A percentile compares a stretch with the other conserved stretches of the same genome.
Conservation (phyloP, 2,329 filamentous ascomycete genomes). For the Cytospora leucostoma region DNA sequence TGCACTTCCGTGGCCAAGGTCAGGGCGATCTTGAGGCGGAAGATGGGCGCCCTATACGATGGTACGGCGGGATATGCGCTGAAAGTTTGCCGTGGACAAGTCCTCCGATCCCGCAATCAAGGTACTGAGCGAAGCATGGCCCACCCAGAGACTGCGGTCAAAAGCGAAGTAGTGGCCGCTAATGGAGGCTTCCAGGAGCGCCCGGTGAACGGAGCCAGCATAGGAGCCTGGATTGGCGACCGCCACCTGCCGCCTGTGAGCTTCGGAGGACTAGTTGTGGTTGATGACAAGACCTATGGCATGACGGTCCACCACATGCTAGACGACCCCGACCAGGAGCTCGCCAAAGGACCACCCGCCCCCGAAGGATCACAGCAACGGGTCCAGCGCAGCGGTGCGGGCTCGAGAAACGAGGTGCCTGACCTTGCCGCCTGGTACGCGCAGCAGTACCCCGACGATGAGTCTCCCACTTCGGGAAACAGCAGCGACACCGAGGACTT, state of each 20-base stretch:
- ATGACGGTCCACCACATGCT: slow-evolving; percentile 98
- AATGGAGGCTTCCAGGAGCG: slow-evolving; percentile 79
- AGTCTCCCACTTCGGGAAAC: slow-evolving; percentile 41
- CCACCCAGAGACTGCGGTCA: slow-evolving; percentile 33
- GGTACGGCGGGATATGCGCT: slow-evolving; percentile 62
- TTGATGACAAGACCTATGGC: slow-evolving; percentile 83
- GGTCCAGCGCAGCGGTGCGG: slow-evolving; percentile 32
- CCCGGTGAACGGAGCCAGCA: slow-evolving; percentile 85
- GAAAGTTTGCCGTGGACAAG: slow-evolving; percentile 71
- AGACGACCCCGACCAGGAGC: slow-evolving; percentile 61
- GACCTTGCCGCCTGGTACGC: slow-evolving; percentile 48
- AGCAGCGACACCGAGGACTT: slow-evolving; percentile 54
- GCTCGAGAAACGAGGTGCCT: slow-evolving; percentile 33
- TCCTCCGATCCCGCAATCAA: slow-evolving; percentile 60
- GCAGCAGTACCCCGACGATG: slow-evolving; percentile 38
- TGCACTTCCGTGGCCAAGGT: slow-evolving; percentile 76
- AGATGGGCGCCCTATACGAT: slow-evolving; percentile 67
- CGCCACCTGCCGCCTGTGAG: slow-evolving; percentile 88
- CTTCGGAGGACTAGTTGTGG: slow-evolving; percentile 81
- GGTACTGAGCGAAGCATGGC: slow-evolving; percentile 44
- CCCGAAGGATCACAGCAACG: slow-evolving; percentile 23
- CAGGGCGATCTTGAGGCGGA: slow-evolving; percentile 68
- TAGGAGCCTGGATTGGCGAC: slow-evolving; percentile 84
- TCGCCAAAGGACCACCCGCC: slow-evolving; percentile 1
- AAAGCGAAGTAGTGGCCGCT: slow-evolving; percentile 45